These are phyloP conservation scores for Lipomyces spencermartinsiae DNA, from an alignment of 805 yeast species.

Conservation along the genomic window DNA sequence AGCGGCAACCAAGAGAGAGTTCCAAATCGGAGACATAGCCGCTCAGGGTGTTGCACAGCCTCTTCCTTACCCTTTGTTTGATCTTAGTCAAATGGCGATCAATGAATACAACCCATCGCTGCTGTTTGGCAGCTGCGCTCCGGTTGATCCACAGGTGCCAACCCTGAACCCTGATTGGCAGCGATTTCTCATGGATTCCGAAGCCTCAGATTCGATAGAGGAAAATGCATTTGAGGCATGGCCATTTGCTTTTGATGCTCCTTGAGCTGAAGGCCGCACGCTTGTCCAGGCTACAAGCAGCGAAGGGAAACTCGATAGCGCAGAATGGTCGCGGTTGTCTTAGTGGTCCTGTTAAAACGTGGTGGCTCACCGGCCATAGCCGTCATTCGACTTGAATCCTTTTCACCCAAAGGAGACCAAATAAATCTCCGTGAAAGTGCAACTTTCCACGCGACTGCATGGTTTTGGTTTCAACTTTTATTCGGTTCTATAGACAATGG, in stretches of 20 bases:
- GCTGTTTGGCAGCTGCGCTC: constrained; percentile 8
- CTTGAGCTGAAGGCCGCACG: constrained; percentile 6
- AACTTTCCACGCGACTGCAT: no score
- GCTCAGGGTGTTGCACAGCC: constrained; percentile 5
- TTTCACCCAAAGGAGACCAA: no score
- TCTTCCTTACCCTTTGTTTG: background rate
- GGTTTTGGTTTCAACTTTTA: no score
- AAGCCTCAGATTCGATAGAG: constrained; percentile 2
- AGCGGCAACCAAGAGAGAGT: constrained; percentile 8
- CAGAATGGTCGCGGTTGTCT: no score
- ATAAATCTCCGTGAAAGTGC: no score
- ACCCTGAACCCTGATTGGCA: background rate
- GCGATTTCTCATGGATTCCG: constrained; percentile 4
- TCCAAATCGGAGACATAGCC: constrained; percentile 9
- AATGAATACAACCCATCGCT: constrained; percentile 4
- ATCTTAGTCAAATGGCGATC: constrained; percentile 4
- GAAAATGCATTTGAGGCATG: constrained; percentile 8
- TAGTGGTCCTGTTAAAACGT: no score
- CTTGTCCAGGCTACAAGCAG: constrained; percentile 5
- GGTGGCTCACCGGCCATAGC: no score
- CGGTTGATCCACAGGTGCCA: constrained; percentile 7
- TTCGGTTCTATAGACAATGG: no score
- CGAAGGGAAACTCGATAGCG: no score
- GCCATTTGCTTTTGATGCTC: constrained; percentile 4
- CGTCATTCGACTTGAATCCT: no score